A percentile compares a stretch with the other conserved stretches of the same genome.
phyloP scores from a whole-genome alignment of 805 yeast species.

The Zygoascus flipseniorum region DNA sequence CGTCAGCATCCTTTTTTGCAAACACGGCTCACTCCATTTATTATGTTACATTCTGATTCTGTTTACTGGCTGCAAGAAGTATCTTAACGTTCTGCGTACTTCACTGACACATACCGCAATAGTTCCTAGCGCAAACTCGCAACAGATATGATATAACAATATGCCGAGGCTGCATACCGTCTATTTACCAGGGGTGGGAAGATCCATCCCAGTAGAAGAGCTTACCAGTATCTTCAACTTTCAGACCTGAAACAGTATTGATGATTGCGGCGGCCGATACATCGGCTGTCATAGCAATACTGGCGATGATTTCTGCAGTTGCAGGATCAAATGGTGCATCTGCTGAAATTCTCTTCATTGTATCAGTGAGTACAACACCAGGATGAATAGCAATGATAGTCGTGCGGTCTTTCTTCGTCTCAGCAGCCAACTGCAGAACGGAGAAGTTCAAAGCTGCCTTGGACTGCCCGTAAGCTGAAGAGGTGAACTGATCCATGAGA shows the following conservation, averaged over 20 bases:
- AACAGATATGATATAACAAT: too few species aligned
- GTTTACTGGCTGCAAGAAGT: too few species aligned
- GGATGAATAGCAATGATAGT: conserved; percentile 32
- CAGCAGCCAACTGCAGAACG: conserved; percentile 23
- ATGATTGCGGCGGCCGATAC: neutral
- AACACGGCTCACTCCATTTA: too few species aligned
- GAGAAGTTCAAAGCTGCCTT: conserved; percentile 34
- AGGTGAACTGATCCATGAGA: conserved; percentile 3
- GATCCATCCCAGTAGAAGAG: neutral
- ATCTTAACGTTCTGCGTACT: too few species aligned
- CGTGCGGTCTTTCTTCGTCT: conserved; percentile 22
- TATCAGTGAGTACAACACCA: conserved; percentile 33
- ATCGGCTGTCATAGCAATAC: neutral
- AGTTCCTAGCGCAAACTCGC: too few species aligned
- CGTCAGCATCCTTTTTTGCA: too few species aligned
- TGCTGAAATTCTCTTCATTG: conserved; percentile 13
- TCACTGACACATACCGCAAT: too few species aligned
- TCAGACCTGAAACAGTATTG: neutral
- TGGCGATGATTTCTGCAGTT: neutral
- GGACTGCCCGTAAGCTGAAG: conserved; percentile 30
- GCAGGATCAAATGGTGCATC: neutral
- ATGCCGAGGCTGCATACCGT: too few species aligned
- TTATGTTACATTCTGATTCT: too few species aligned
- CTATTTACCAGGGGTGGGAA: neutral
- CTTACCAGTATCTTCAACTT: neutral